A percentile compares a stretch with the other conserved stretches of the same genome.
Evolutionary conservation across 306 rosid species (phyloP).

Genomic region (Citrullus amarus): DNA sequence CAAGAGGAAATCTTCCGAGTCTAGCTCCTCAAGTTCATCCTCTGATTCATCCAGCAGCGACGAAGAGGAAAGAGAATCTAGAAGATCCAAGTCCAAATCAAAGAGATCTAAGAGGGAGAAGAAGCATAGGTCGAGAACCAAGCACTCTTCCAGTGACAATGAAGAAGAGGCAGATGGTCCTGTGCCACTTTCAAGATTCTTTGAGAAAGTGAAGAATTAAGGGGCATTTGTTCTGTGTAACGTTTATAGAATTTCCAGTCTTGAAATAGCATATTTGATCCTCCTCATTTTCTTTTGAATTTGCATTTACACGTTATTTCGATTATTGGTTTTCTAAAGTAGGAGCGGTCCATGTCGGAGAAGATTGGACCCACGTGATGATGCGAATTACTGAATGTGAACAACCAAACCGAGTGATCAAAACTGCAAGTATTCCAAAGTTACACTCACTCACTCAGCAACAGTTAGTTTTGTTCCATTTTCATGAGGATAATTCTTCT

Average conservation of each 20-base stretch:
- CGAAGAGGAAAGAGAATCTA: constrained; percentile 57
- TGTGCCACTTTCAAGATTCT: constrained; percentile 85
- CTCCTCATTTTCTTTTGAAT: background rate
- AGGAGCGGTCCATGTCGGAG: background rate
- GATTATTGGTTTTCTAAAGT: background rate
- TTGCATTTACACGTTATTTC: background rate
- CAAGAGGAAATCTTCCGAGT: constrained; percentile 60
- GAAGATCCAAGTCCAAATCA: constrained; percentile 75
- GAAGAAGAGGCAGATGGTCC: constrained; percentile 68
- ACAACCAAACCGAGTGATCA: background rate
- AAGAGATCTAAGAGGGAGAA: constrained; percentile 76
- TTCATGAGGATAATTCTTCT: background rate
- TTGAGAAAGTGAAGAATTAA: constrained; percentile 50
- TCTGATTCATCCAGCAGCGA: constrained; percentile 55
- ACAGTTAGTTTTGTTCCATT: background rate
- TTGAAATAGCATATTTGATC: constrained; percentile 3
- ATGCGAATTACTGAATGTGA: background rate
- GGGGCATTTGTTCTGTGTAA: background rate
- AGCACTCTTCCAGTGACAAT: constrained; percentile 32
- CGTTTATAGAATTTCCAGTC: background rate
- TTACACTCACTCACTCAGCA: background rate
- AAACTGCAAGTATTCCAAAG: background rate
- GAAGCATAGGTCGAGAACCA: constrained; percentile 59
- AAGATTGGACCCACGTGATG: background rate
- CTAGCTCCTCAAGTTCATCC: constrained; percentile 61